Evolutionary conservation across 2,329 filamentous ascomycete species (phyloP), one percentile per base, ranked within the genome.

Genomic region (Aspergillus clavatus): DNA sequence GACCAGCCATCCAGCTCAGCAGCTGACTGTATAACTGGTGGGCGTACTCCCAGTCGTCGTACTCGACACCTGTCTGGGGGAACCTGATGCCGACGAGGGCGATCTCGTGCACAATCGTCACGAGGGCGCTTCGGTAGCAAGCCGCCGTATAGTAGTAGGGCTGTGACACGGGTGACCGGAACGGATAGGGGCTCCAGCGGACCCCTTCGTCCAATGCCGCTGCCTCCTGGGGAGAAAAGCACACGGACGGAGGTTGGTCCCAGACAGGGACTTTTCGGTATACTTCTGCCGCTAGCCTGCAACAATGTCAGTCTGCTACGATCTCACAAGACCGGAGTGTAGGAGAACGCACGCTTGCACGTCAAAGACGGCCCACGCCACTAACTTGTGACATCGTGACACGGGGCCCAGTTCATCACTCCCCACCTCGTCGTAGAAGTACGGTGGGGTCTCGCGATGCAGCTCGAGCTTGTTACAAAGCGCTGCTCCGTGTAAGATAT

Each of bases 331-430:
- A 11, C 22, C 16, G 18, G 1, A 2, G n/a, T 26, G 28, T 0
- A 7, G 16, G 4, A 10, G 5, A 8, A 8, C 50, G 46, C 35
- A 59, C 56, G 53, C 47, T 42, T 59, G 56, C 14, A 59, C 42
- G 39, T 59, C 56, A 19, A 51, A 59, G 5, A 59, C 36, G 7
- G 48, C 56, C 53, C 55, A 57, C 8, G 56, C 45, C 8, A 59
- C 48, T 37, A 59, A 31, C 16, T 49, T 53, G 27, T 57, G 56
- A 19, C 48, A 52, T 28, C 42, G 48, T 4, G 24, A 33, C 5
- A 54, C 36, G 4, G 45, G 27, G 0, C 22, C 28, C n/a, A 21
- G 22, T n/a, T 50, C 21, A 11, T 49, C 42, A 6, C 28, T 7
- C 2, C 41, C 38, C 11, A 35, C 16, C 7, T 36, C 36, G 21